Percentiles rank a stretch among this genome's conserved stretches.
Evolutionary conservation across 78 protist species (phyloP).

Genomic region (Dictyostelium capitatum): DNA sequence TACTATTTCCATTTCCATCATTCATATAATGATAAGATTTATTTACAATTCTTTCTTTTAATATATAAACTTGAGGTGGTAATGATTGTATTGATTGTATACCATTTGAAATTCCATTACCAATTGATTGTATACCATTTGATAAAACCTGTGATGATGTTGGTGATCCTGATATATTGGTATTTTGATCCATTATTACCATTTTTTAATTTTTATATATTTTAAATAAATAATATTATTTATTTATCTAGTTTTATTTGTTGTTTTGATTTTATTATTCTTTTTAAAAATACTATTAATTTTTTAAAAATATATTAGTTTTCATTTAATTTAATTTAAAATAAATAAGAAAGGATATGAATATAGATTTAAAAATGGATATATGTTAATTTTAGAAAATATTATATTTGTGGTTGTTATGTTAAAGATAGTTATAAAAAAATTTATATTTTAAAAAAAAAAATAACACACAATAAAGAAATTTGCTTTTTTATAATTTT

Average conservation of each 20-base stretch:
- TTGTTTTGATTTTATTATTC: background rate
- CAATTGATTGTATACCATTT: background rate
- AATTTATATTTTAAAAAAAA: too few relatives aligned
- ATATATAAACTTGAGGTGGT: conserved; percentile 6
- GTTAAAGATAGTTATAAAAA: too few relatives aligned
- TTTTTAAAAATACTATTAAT: background rate
- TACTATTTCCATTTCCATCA: background rate
- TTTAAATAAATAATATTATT: background rate
- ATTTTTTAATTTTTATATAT: background rate
- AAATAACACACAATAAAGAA: too few relatives aligned
- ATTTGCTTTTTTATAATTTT: too few relatives aligned
- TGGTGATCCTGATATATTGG: conserved; percentile 4
- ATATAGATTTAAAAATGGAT: too few relatives aligned
- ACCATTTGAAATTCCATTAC: background rate
- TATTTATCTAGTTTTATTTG: background rate
- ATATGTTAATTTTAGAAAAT: too few relatives aligned
- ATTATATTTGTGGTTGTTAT: too few relatives aligned
- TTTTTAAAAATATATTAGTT: background rate
- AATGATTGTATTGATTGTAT: conserved; percentile 14
- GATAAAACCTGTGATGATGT: background rate
- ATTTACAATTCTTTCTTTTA: conserved; percentile 13
- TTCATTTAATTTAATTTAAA: too few relatives aligned
- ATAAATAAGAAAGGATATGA: too few relatives aligned
- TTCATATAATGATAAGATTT: conserved; percentile 3
- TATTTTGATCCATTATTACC: conserved; percentile 18